Base-by-base conservation (phyloP, 352 stramenopile species). In the Pythium rishiriense region DNA sequence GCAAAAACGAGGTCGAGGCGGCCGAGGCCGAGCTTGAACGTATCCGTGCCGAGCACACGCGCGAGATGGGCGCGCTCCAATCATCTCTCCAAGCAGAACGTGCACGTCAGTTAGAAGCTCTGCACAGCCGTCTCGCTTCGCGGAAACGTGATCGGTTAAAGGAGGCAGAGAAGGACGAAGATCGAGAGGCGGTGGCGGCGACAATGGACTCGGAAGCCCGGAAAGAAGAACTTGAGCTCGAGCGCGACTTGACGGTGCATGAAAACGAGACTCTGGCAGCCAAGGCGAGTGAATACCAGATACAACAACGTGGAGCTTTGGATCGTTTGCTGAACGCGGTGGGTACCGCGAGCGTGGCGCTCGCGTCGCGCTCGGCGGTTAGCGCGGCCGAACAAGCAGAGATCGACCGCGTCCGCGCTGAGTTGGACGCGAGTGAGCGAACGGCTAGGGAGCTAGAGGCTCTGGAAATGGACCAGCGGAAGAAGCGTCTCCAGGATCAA, bases 61-160 rank as follows among this genome's bases (percentile, higher is more conserved):
- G 53, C 1, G 62, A 50, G 7, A 25, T 54, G 21, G 37, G 14
- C 11, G 33, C 17, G 19, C 47, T 69, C 11, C 45, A 69, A n/a
- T 17, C 22, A 3, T 43, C 53, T 15, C 39, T 69, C 2, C 10
- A n/a, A n/a, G 37, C 53, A 5, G 62, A 69, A 2, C 62, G 57
- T n/a, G 6, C 8, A 19, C 14, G 15, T 3, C 37, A 35, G 15
- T 25, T 33, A n/a, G 64, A 70, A 29, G 59, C 54, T 42, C 64
- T 75, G 4, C 66, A 74, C 26, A 56, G 72, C 15, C 54, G 70
- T 29, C 58, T 82, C 22, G 51, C 52, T 15, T 47, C 62, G 1
- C 70, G 70, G n/a, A 42, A 59, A 15, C 17, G 35, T 41, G 57
- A 43, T 12, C 37, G 37, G 14, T 43, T 43, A 17, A 12, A 17